A percentile compares a stretch with the other conserved stretches of the same genome.
phyloP scores from a whole-genome alignment of 2,329 filamentous ascomycete species.

The Aspergillus sojae region DNA sequence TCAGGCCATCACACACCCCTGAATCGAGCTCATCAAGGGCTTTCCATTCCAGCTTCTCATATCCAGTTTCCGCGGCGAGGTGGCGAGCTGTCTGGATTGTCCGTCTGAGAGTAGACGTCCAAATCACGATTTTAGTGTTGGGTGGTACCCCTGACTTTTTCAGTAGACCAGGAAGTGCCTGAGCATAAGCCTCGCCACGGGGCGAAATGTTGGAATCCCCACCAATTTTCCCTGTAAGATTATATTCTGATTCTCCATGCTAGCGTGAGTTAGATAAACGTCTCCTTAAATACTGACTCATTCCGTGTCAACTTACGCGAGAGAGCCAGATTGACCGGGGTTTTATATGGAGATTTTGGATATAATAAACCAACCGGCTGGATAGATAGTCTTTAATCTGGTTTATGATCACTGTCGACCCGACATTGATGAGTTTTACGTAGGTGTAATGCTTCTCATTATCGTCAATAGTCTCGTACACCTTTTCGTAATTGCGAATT shows the following conservation, averaged over 20 bases:
- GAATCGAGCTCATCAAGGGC: slow-evolving; percentile 96
- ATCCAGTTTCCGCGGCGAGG: slow-evolving; percentile 68
- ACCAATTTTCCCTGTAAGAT: slow-evolving; percentile 86
- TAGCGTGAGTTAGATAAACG: slow-evolving; percentile 41
- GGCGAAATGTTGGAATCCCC: slow-evolving; percentile 86
- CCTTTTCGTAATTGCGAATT: slow-evolving; percentile 95
- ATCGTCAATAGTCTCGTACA: slow-evolving; percentile 90
- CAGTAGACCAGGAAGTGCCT: slow-evolving; percentile 80
- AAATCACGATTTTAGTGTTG: slow-evolving; percentile 67
- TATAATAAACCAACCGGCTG: slow-evolving; percentile 93
- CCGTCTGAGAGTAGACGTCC: slow-evolving; percentile 75
- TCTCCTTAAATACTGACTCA: neutral
- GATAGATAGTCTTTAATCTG: slow-evolving; percentile 95
- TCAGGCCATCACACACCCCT: slow-evolving; percentile 94
- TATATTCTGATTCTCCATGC: slow-evolving; percentile 95
- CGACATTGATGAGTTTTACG: slow-evolving; percentile 95
- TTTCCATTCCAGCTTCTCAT: slow-evolving; percentile 98
- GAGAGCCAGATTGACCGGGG: slow-evolving; percentile 96
- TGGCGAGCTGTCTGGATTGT: slow-evolving; percentile 90
- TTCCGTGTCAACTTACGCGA: slow-evolving; percentile 61
- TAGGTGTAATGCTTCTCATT: slow-evolving; percentile 89
- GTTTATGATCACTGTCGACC: slow-evolving; percentile 96
- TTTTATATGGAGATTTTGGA: slow-evolving; percentile 98
- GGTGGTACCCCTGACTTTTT: slow-evolving; percentile 79
- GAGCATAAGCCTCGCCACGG: slow-evolving; percentile 84